Evolutionary conservation across 495 filamentous ascomycete genomes (phyloP), one percentile per base, ranked within the genome.

Genomic region (Symbiotaphrina buchneri): DNA sequence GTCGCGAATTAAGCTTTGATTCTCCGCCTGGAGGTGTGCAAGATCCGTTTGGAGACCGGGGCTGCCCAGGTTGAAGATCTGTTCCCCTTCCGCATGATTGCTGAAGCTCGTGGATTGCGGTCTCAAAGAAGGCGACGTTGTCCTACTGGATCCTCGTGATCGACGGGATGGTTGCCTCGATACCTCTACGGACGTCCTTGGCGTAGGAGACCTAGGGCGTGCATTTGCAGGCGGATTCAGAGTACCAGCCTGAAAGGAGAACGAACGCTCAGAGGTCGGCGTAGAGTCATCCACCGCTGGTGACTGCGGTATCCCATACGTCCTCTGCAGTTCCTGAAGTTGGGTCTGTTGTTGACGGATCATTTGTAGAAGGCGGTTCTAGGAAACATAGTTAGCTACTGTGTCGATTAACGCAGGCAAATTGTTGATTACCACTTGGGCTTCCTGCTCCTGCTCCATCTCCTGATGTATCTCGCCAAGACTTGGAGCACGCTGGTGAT

Each of bases 391-490:
- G n/a, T n/a, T n/a, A n/a, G n/a, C n/a, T 0, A 7, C 17, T 1
- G 4, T 22, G 11, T 17, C 16, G 18, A 17, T 35, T 14, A 36
- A 8, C 21, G 13, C 30, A 10, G 13, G 8, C n/a, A 19, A 27
- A 27, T 1, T 0, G 18, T 4, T 1, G 3, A 7, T 27, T 54
- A 80, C 74, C 49, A 97, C 87, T 54, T 93, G 85, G 7, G 71
- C 81, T 51, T 97, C 87, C 49, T 93, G 84, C 47, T 97, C 87
- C 30, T 74, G 77, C 51, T 97, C 87, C 5, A 94, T 58, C 46
- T 92, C 80, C 42, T 97, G 85, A 45, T 94, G 84, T 22, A 97
- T 59, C 51, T 94, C 85, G n/a, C 85, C 85, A 27, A 94, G 51
- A 34, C 79, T 91, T 1, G 82, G 82, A 6, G 76, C 54, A 6